A percentile compares a stretch with the other conserved stretches of the same genome.
These are phyloP conservation scores for Fusarium gaditjirri DNA, from an alignment of 2,329 filamentous ascomycete species.

Conservation along the genomic window DNA sequence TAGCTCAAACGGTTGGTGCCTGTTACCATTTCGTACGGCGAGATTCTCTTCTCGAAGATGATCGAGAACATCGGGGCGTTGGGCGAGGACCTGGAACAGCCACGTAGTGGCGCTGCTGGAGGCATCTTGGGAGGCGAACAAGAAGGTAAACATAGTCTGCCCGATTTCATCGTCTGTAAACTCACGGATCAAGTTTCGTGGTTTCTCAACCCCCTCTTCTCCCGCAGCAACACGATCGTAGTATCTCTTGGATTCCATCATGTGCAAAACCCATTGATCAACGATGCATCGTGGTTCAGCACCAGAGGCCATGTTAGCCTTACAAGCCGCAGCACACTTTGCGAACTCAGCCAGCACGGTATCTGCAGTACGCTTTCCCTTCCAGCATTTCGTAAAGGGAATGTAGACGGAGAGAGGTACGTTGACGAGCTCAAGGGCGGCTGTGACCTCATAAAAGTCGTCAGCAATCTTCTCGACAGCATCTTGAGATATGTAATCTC, in stretches of 20 bases:
- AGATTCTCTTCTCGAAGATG: slow-evolving; percentile 60
- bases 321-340: slow-evolving; percentile 77
- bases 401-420: slow-evolving; percentile 76
- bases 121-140: slow-evolving; percentile 65
- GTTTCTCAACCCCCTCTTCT: slow-evolving; percentile 53
- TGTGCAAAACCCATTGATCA: slow-evolving; percentile 79
- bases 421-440: slow-evolving; percentile 82
- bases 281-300: slow-evolving; percentile 77
- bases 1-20: slow-evolving; percentile 53
- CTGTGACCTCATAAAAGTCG: slow-evolving; percentile 82
- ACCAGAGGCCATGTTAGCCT: slow-evolving; percentile 75
- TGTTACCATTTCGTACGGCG: slow-evolving; percentile 55
- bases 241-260: slow-evolving; percentile 78
- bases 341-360: slow-evolving; percentile 77
- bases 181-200: slow-evolving; percentile 59
- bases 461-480: slow-evolving; percentile 79
- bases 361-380: slow-evolving; percentile 79
- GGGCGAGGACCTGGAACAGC: slow-evolving; percentile 63
- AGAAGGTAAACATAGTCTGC: slow-evolving; percentile 63
- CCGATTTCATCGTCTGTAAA: slow-evolving; percentile 62
- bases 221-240: slow-evolving; percentile 72
- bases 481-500: slow-evolving; percentile 79
- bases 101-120: slow-evolving; percentile 64
- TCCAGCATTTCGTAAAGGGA: slow-evolving; percentile 80
- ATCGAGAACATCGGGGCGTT: slow-evolving; percentile 60